Evolutionary conservation across 2,329 filamentous ascomycete genomes (phyloP).

Genomic region (Nemania sp.): DNA sequence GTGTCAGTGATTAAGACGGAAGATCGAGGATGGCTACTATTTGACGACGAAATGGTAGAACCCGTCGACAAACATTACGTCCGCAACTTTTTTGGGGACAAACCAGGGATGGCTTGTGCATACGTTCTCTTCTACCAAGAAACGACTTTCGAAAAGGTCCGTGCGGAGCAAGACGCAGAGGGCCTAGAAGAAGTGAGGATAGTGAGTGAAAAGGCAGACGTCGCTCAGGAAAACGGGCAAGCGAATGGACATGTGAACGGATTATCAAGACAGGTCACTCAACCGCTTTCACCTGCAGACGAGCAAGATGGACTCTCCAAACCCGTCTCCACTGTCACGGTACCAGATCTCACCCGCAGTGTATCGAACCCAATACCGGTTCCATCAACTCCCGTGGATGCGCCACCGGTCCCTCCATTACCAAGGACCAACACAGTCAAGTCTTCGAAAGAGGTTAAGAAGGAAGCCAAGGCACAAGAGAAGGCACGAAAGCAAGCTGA

Average conservation of each 20-base stretch:
- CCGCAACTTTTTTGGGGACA: conserved; percentile 95
- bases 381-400: conserved; percentile 38
- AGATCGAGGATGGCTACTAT: conserved; percentile 92
- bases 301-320: conserved; percentile 59
- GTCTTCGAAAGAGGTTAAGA: conserved; percentile 67
- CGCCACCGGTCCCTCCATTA: conserved; percentile 26
- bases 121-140: conserved; percentile 99
- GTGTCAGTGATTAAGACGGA: conserved; percentile 97
- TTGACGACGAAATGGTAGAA: conserved; percentile 98
- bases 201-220: conserved; percentile 60
- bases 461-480: conserved; percentile 53
- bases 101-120: conserved; percentile 86
- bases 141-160: conserved; percentile 69
- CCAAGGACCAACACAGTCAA: conserved; percentile 37
- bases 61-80: conserved; percentile 97
- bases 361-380: conserved; percentile 38
- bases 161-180: conserved; percentile 83
- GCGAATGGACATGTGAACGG: conserved; percentile 48
- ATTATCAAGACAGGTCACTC: conserved; percentile 56
- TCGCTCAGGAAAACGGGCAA: conserved; percentile 55
- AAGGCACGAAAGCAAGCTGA: conserved; percentile 50
- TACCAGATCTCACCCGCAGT: conserved; percentile 48
- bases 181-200: conserved; percentile 65
- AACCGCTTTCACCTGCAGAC: conserved; percentile 50
- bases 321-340: conserved; percentile 69